Base-by-base conservation (phyloP, 2,329 filamentous ascomycete species). In the Macrophomina phaseolina region DNA sequence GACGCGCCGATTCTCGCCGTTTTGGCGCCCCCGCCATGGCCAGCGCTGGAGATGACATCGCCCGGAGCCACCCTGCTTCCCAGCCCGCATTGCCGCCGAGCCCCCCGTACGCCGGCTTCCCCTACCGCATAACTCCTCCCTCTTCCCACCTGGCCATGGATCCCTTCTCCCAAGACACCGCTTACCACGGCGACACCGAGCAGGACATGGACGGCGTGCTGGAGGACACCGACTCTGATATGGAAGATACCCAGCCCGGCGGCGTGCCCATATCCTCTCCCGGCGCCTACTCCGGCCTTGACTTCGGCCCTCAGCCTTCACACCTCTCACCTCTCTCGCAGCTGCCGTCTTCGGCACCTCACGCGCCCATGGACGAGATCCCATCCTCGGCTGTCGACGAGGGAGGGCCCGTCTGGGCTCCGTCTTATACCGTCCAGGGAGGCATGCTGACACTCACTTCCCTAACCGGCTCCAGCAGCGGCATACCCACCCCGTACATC, bases 181-280 rank as follows among this genome's bases (percentile, higher is more conserved):
- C 53, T 6, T 42, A 62, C 28, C 63, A 53, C 61, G 53, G 18
- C 46, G 64, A 52, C 32, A 56, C 32, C 30, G 66, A 60, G 45
- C 9, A 42, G 7, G 46, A 65, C 8, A n/a, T 52, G 32, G 64
- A 64, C 32, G 65, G 8, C 64, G 14, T 38, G 18, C 67, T 30
- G 11, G 65, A 67, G 11, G 67, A 67, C 30, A 40, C 61, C 16
- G 67, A 67, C 30, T 68, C 60, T 11, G 64, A 65, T 49, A 55
- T 63, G 45, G 68, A 68, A 12, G 68, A 69, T 30, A 61, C 60
- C 14, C 49, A 64, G 32, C 36, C 55, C 4, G 62, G 62, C 23
- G 68, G 66, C 40, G 63, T 68, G 5, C 51, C 63, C 14, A 42
- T 66, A 8, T 51, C 63, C 7, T 34, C 56, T 32, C 28, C 28